A percentile compares a stretch with the other conserved stretches of the same genome.
These are phyloP conservation scores for Termitomyces sp. DNA, from an alignment of 768 basidiomycete genomes.

Conservation along the genomic window DNA sequence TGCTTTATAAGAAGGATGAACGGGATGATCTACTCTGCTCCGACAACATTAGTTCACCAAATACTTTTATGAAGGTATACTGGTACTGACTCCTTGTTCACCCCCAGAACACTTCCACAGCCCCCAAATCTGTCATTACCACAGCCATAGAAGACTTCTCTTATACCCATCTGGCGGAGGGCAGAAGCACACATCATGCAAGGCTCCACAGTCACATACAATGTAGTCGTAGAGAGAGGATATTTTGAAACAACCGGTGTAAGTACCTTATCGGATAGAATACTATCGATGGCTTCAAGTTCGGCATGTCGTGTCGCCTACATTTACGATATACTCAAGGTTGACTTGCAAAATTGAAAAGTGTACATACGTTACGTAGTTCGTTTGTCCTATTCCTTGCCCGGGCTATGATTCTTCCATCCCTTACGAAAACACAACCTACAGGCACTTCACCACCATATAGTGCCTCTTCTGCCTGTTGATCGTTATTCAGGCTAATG, in stretches of 20 bases:
- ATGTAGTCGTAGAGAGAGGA: constrained; percentile 73
- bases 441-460: constrained; percentile 89
- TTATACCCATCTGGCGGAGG: constrained; percentile 89
- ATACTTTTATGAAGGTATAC: background rate
- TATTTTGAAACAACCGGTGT: constrained; percentile 50
- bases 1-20: constrained; percentile 72
- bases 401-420: constrained; percentile 71
- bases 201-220: constrained; percentile 98
- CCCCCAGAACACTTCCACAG: constrained; percentile 89
- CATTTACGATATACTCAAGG: constrained; percentile 4
- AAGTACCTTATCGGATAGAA: constrained; percentile 60
- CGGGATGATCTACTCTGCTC: constrained; percentile 64
- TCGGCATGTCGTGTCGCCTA: constrained; percentile 98
- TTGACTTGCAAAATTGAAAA: constrained; percentile 1
- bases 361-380: constrained; percentile 71
- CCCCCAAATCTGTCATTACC: constrained; percentile 96
- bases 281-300: constrained; percentile 91
- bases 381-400: constrained; percentile 95
- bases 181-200: constrained; percentile 99
- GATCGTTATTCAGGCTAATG: constrained; percentile 13
- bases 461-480: constrained; percentile 83
- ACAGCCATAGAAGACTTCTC: constrained; percentile 88
- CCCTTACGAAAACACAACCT: constrained; percentile 91
- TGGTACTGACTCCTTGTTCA: constrained; percentile 65
- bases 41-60: background rate